Percentiles rank a stretch among this genome's conserved stretches.
phyloP scores from a whole-genome alignment of 805 yeast species.

The Candida ulmi region DNA sequence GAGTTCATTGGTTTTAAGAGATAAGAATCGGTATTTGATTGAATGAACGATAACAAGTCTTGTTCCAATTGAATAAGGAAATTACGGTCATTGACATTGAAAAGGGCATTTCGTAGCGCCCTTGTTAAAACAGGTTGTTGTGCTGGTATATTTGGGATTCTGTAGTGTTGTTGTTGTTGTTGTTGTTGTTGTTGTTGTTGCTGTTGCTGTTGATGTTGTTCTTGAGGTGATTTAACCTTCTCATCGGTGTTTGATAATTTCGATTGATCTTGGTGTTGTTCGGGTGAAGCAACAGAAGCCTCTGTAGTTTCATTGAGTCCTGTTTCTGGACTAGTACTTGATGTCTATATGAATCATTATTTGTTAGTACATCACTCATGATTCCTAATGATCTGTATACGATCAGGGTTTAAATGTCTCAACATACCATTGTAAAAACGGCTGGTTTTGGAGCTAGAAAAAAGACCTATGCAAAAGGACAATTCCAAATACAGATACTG shows the following conservation, averaged over 20 bases:
- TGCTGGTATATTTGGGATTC: neutral
- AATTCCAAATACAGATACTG: too few relatives aligned
- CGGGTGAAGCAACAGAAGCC: neutral
- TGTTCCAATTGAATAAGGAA: slow-evolving; percentile 46
- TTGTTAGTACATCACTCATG: neutral
- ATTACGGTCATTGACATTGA: slow-evolving; percentile 39
- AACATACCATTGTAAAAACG: too few relatives aligned
- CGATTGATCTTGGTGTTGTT: neutral
- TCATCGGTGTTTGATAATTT: neutral
- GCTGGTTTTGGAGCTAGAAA: too few relatives aligned
- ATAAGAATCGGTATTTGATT: slow-evolving; percentile 33
- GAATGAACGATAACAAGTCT: slow-evolving; percentile 40
- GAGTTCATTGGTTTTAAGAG: slow-evolving; percentile 50
- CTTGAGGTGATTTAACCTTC: neutral
- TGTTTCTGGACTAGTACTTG: neutral
- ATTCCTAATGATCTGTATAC: too few relatives aligned
- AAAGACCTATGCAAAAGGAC: too few relatives aligned
- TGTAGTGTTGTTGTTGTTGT: neutral
- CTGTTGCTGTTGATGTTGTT: neutral
- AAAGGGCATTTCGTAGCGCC: slow-evolving; percentile 34
- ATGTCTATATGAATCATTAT: neutral
- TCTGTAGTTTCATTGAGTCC: neutral
- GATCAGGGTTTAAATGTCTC: too few relatives aligned
- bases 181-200: too few relatives aligned
- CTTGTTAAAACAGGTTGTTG: slow-evolving; percentile 9